Conservation (phyloP, 78 protist species). For the Anaeramoeba ignava region DNA sequence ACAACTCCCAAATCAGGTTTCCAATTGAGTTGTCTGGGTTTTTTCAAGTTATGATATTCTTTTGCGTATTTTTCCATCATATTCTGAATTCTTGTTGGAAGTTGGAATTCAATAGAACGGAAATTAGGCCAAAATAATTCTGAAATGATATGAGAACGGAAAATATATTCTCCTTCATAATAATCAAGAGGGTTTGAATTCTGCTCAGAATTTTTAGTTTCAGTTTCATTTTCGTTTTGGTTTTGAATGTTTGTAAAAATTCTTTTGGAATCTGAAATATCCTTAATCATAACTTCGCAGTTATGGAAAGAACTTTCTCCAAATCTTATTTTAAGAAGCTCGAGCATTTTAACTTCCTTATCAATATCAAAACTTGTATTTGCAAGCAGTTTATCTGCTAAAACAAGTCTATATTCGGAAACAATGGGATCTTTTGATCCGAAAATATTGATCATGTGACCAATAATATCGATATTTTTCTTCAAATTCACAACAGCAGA, state of each 20-base stretch:
- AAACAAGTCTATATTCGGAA: conserved; percentile 39
- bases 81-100: conserved; percentile 15
- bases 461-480: conserved; percentile 7
- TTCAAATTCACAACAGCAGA: not conserved
- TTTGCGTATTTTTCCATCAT: conserved; percentile 23
- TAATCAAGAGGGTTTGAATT: no score
- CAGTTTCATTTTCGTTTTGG: not conserved
- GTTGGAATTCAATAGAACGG: conserved; percentile 18
- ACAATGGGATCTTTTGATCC: conserved; percentile 45
- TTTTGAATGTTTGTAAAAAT: conserved; percentile 1
- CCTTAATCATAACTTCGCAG: conserved; percentile 66
- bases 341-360: conserved; percentile 24
- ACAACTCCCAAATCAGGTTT: conserved; percentile 47
- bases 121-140: conserved; percentile 56
- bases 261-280: conserved; percentile 57
- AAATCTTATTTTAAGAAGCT: conserved; percentile 61
- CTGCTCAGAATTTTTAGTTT: no score
- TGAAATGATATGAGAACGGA: conserved; percentile 29
- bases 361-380: conserved; percentile 18
- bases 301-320: conserved; percentile 46
- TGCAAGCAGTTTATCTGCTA: conserved; percentile 46
- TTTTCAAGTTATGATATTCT: conserved; percentile 32
- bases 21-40: conserved; percentile 53
- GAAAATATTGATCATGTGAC: conserved; percentile 40
- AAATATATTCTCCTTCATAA: no score